Evolutionary conservation across 2,329 filamentous ascomycete species (phyloP).

Genomic region (Ploettnerulaceae sp.): DNA sequence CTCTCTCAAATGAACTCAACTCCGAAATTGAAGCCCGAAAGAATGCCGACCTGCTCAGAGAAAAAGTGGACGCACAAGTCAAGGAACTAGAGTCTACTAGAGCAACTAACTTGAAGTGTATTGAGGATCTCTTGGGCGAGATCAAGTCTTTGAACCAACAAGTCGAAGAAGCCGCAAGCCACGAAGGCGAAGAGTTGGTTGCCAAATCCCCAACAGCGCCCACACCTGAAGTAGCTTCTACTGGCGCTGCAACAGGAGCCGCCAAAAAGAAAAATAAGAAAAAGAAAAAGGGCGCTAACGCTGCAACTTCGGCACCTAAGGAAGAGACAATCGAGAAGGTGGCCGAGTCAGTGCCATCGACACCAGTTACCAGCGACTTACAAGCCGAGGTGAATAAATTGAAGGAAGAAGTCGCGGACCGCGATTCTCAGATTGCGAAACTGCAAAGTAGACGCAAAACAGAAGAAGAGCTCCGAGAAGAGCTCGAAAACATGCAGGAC

Average conservation of each 20-base stretch:
- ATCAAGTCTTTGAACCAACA: slow-evolving; percentile 21
- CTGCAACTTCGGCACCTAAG: slow-evolving; percentile 28
- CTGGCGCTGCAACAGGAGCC: slow-evolving; percentile 33
- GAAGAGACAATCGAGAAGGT: slow-evolving; percentile 27
- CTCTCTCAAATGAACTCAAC: slow-evolving; percentile 16
- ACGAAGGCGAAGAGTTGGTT: slow-evolving; percentile 12
- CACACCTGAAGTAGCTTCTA: slow-evolving; percentile 40
- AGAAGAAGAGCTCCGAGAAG: slow-evolving; percentile 75
- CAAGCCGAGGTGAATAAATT: slow-evolving; percentile 30
- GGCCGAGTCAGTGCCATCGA: slow-evolving; percentile 11
- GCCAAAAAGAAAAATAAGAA: slow-evolving; percentile 84
- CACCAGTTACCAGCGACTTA: slow-evolving; percentile 17
- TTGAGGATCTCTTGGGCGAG: slow-evolving; percentile 25
- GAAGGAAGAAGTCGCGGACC: slow-evolving; percentile 28
- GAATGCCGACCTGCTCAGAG: slow-evolving; percentile 20
- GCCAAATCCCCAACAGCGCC: slow-evolving; percentile 9
- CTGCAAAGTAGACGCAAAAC: slow-evolving; percentile 66
- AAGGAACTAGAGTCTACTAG: slow-evolving; percentile 24
- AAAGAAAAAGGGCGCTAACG: slow-evolving; percentile 65
- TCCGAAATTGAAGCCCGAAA: slow-evolving; percentile 18
- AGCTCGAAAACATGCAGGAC: slow-evolving; percentile 79
- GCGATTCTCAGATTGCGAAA: slow-evolving; percentile 64
- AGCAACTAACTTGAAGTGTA: slow-evolving; percentile 19
- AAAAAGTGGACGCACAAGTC: slow-evolving; percentile 23
- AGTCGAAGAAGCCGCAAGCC: slow-evolving; percentile 16